Percentiles rank a stretch among this genome's conserved stretches.
Conservation (phyloP, 495 filamentous ascomycete species). For the Penicilliopsis zonata region DNA sequence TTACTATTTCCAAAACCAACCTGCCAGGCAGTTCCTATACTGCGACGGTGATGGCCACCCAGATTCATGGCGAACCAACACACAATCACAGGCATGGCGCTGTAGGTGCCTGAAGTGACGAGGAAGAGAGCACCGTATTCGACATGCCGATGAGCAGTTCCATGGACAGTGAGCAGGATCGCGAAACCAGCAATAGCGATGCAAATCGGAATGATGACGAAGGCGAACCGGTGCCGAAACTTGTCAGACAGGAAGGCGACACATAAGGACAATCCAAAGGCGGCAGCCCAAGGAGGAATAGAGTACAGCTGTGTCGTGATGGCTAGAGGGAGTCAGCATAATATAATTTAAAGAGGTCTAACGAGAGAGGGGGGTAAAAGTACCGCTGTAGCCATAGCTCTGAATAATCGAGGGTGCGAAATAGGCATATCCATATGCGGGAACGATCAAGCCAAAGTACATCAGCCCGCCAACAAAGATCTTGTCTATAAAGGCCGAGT, state of each 20-base stretch:
- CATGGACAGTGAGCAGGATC: constrained; percentile 57
- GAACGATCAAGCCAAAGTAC: constrained; percentile 75
- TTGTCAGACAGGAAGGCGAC: constrained; percentile 58
- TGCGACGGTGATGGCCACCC: constrained; percentile 71
- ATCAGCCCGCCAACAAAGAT: constrained; percentile 71
- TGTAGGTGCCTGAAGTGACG: constrained; percentile 48
- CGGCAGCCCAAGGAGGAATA: constrained; percentile 78
- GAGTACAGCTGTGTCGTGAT: constrained; percentile 71
- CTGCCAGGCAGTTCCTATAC: constrained; percentile 81
- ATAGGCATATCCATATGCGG: constrained; percentile 69
- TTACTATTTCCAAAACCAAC: constrained; percentile 81
- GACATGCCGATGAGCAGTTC: constrained; percentile 37
- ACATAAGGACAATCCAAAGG: constrained; percentile 66
- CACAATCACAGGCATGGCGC: constrained; percentile 70
- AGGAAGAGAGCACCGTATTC: constrained; percentile 70
- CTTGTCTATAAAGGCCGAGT: constrained; percentile 31
- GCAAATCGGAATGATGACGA: constrained; percentile 50
- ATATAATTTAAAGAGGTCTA: not conserved
- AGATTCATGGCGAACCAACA: constrained; percentile 96
- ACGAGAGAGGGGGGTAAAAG: constrained; percentile 5
- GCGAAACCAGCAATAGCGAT: constrained; percentile 59
- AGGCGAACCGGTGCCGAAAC: constrained; percentile 61
- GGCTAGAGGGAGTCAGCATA: constrained; percentile 10
- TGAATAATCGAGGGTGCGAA: constrained; percentile 71
- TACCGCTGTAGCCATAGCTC: constrained; percentile 46